These are phyloP conservation scores for Apophysomyces elegans DNA, from an alignment of 371 early-diverging fungal species.

Conservation along the genomic window DNA sequence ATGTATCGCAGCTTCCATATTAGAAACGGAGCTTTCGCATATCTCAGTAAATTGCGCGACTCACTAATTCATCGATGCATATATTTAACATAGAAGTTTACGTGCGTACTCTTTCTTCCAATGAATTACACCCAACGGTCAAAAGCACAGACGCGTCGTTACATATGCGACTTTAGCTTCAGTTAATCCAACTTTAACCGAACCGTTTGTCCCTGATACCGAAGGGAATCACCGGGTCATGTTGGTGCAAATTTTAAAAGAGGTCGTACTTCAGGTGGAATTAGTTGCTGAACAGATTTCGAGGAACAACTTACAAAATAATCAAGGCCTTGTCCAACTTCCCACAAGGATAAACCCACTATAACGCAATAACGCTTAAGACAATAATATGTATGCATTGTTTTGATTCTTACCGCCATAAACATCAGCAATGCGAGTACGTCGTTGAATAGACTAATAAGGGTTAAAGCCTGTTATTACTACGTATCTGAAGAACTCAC, in stretches of 20 bases:
- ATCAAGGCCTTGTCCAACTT: slow-evolving; percentile 72
- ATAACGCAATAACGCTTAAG: not conserved
- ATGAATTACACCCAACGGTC: no score
- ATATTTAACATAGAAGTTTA: no score
- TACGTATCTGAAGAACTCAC: slow-evolving; percentile 18
- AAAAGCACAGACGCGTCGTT: no score
- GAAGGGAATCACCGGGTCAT: no score
- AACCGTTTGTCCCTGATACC: no score
- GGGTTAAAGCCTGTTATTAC: not conserved
- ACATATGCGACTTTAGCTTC: no score
- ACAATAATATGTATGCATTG: not conserved
- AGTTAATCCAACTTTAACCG: no score
- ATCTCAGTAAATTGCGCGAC: no score
- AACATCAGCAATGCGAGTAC: slow-evolving; percentile 58
- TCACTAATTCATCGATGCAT: no score
- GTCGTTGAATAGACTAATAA: slow-evolving; percentile 48
- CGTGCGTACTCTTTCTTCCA: no score
- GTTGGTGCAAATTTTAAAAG: slow-evolving; percentile 6
- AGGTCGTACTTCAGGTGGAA: slow-evolving; percentile 11
- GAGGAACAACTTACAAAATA: slow-evolving; percentile 52
- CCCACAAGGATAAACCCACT: slow-evolving; percentile 68
- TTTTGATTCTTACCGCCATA: slow-evolving; percentile 39
- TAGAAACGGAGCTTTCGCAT: no score
- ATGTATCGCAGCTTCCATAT: no score
- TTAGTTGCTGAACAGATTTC: not conserved